These are phyloP conservation scores for Plasmodium malariae DNA, from an alignment of 169 alveolate genomes.

Conservation along the genomic window DNA sequence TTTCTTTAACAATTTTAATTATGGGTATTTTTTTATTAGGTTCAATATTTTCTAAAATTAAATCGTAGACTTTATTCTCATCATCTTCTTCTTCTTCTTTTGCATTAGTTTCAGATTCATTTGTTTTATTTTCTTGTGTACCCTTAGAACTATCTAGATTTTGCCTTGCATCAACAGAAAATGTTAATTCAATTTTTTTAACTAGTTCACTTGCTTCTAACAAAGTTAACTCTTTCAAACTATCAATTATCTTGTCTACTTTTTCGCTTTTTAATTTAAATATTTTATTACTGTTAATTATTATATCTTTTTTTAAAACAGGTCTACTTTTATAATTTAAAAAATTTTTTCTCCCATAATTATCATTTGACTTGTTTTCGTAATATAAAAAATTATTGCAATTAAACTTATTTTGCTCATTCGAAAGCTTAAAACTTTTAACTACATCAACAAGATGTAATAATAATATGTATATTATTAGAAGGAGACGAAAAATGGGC, in stretches of 20 bases:
- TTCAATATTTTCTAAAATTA: slow-evolving; percentile 78
- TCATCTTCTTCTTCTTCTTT: slow-evolving; percentile 83
- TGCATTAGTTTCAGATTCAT: slow-evolving; percentile 55
- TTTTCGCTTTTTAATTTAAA: slow-evolving; percentile 66
- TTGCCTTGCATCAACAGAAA: slow-evolving; percentile 82
- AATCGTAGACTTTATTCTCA: slow-evolving; percentile 82
- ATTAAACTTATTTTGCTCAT: slow-evolving; percentile 13
- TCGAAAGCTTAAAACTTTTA: slow-evolving; percentile 17
- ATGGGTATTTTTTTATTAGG: slow-evolving; percentile 77
- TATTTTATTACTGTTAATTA: background rate
- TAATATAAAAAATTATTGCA: slow-evolving; percentile 4
- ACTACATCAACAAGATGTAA: background rate
- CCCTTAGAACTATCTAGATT: slow-evolving; percentile 67
- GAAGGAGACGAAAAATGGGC: slow-evolving; percentile 3
- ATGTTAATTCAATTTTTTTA: slow-evolving; percentile 84
- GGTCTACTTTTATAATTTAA: slow-evolving; percentile 33
- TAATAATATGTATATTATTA: slow-evolving; percentile 9
- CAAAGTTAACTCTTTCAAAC: slow-evolving; percentile 81
- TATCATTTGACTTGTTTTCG: slow-evolving; percentile 14
- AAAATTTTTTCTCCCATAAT: slow-evolving; percentile 29
- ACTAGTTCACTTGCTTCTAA: slow-evolving; percentile 87
- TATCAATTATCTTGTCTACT: slow-evolving; percentile 81
- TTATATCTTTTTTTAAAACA: slow-evolving; percentile 7
- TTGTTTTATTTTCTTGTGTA: slow-evolving; percentile 50
- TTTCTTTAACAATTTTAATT: slow-evolving; percentile 78